Base-by-base conservation (phyloP, 202 grass and related monocot genomes). In the Setaria italica region DNA sequence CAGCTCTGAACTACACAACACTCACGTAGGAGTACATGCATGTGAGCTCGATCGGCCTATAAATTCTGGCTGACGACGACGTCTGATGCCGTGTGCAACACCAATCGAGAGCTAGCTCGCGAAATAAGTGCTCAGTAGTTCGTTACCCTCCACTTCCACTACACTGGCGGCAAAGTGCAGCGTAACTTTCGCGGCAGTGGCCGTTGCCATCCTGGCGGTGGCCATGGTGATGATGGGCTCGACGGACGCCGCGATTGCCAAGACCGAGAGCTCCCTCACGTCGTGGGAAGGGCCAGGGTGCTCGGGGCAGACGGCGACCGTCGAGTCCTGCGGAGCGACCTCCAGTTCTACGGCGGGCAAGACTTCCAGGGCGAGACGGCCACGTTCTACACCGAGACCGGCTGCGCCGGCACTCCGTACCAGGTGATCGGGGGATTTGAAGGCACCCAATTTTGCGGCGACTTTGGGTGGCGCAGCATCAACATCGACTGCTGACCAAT, bases 401-500 rank as follows among this genome's bases (percentile, higher is more conserved):
- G 67, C 13, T 88, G 81, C 76, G 19, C 75, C 39, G 41, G 75
- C 75, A 49, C 39, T 29, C 48, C 56, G 9, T 79, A 88, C 67
- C 9, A 11, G 25, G 39, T 80, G 29, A 58, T 35, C 2, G 19
- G 55, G 20, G 30, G 25, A 25, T 25, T 25, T 25, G 25, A 25
- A 25, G 57, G 66, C 67, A 84, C 66, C 39, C 47, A 17, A 15
- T 75, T 47, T 12, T 88, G 81, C 30, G 75, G 56, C 25, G 57
- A 88, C 66, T 83, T 72, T 6, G 80, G 80, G 4, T 84, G 65
- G 73, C 74, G 33, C 54, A 84, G 74, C 66, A 72, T 79, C 80
- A 9, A 88, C 56, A 65, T 88, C 46, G 35, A 88, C 47, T 83
- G 66, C 81, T 89, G 19, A 57, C 2, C 55, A 57, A 21, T 20